These are phyloP conservation scores for Silene conica DNA, from an alignment of 148 eudicot species.

Conservation along the genomic window DNA sequence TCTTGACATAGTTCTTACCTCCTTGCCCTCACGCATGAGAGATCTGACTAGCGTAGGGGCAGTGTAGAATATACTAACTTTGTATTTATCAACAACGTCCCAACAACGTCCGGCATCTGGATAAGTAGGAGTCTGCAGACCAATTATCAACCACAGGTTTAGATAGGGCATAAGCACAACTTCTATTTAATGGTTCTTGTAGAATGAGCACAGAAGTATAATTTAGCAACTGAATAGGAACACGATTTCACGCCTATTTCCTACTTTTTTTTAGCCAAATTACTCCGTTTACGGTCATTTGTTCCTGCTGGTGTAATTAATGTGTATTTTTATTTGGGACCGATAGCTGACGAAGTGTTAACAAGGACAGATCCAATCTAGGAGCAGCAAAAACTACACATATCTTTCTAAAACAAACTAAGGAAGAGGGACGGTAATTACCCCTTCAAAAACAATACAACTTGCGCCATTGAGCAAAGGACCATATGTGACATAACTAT, in stretches of 20 bases:
- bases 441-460: conserved; percentile 85
- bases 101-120: conserved; percentile 96
- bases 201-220: neutral
- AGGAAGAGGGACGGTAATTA: conserved; percentile 30
- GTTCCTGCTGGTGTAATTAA: too few species aligned
- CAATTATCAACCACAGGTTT: neutral
- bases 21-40: conserved; percentile 89
- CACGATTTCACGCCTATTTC: too few species aligned
- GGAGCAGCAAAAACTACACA: neutral
- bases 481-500: conserved; percentile 97
- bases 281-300: too few species aligned
- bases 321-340: too few species aligned
- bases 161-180: neutral
- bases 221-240: too few species aligned
- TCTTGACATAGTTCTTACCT: conserved; percentile 43
- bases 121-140: conserved; percentile 83
- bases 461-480: conserved; percentile 98
- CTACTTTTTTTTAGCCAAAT: too few species aligned
- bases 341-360: too few species aligned
- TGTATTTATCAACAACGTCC: conserved; percentile 97
- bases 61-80: conserved; percentile 85
- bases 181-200: neutral
- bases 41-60: conserved; percentile 96
- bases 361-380: neutral
- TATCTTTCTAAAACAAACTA: neutral